phyloP scores from a whole-genome alignment of 106 monocot species.

The Dioscorea alata region DNA sequence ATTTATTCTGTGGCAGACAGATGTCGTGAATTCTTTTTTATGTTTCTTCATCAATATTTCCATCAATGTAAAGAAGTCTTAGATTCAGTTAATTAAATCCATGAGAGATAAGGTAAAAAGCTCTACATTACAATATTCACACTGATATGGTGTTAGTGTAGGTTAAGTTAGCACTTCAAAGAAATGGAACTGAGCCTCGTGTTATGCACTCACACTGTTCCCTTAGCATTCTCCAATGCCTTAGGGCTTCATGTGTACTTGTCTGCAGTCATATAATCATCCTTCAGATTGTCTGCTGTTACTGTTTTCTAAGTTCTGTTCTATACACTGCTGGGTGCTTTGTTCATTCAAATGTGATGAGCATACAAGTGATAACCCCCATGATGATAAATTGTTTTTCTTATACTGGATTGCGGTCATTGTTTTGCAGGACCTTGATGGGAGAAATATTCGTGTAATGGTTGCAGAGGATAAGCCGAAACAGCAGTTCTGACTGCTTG shows the following conservation, averaged over 20 bases:
- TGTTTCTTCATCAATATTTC: too few relatives aligned
- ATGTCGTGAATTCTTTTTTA: too few relatives aligned
- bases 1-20: too few relatives aligned
- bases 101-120: too few relatives aligned
- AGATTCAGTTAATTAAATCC: too few relatives aligned
- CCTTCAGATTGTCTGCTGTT: not conserved
- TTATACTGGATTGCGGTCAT: not conserved
- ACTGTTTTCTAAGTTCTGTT: not conserved
- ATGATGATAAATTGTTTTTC: not conserved
- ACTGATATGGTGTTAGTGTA: too few relatives aligned
- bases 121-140: too few relatives aligned
- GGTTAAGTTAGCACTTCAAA: too few relatives aligned
- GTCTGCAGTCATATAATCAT: not conserved
- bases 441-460: slow-evolving; percentile 59
- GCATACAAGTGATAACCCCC: not conserved
- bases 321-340: not conserved
- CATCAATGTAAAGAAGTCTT: too few relatives aligned
- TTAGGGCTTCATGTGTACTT: not conserved
- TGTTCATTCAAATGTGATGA: not conserved
- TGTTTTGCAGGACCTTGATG: slow-evolving; percentile 68
- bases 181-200: too few relatives aligned
- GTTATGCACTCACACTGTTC: too few relatives aligned
- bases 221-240: too few relatives aligned
- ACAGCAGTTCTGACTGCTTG: slow-evolving; percentile 23
- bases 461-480: slow-evolving; percentile 64